Evolutionary conservation across 371 early-diverging fungal species (phyloP).

Genomic region (Mucor lusitanicus): DNA sequence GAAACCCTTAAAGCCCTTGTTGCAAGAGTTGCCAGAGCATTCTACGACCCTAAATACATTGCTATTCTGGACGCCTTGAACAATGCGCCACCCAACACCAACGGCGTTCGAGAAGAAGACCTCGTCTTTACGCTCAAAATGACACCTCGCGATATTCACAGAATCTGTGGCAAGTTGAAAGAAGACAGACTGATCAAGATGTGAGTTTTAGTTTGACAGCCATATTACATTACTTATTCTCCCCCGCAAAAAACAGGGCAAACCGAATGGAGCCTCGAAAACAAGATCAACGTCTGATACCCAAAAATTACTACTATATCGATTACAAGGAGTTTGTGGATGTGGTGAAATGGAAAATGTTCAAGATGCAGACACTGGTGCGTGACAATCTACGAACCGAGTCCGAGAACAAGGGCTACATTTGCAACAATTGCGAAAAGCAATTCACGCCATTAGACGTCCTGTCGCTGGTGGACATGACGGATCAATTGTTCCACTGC

Average conservation of each 20-base stretch:
- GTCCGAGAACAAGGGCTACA: constrained; percentile 72
- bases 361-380: constrained; percentile 77
- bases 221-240: too few species aligned
- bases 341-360: constrained; percentile 91
- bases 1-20: constrained; percentile 75
- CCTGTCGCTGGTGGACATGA: constrained; percentile 49
- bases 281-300: constrained; percentile 64
- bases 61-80: constrained; percentile 83
- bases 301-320: constrained; percentile 82
- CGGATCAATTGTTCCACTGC: constrained; percentile 58
- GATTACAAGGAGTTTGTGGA: constrained; percentile 94
- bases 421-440: constrained; percentile 64
- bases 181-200: constrained; percentile 77
- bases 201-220: constrained; percentile 42
- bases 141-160: constrained; percentile 72
- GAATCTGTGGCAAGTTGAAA: constrained; percentile 77
- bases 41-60: constrained; percentile 80
- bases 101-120: constrained; percentile 74
- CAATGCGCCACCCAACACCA: constrained; percentile 47
- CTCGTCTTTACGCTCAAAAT: constrained; percentile 70
- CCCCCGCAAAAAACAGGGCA: constrained; percentile 32
- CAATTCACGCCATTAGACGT: constrained; percentile 63
- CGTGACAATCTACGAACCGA: constrained; percentile 72
- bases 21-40: constrained; percentile 81
- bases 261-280: constrained; percentile 66